Base-by-base conservation (phyloP, 2,329 filamentous ascomycete species). In the Fusarium lateritium region DNA sequence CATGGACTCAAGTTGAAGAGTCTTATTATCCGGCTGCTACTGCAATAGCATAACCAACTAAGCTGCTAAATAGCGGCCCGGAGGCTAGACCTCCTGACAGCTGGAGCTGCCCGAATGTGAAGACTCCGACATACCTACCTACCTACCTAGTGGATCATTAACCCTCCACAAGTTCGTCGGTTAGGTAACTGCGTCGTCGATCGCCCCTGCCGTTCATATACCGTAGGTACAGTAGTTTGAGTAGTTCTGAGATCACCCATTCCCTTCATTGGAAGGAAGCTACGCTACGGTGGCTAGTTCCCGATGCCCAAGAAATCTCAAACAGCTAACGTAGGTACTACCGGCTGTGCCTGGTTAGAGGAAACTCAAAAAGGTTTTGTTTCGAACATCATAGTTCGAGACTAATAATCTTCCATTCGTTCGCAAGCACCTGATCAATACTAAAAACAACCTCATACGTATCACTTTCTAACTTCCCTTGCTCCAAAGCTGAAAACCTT, bases 161-260 rank as follows among this genome's bases (percentile, higher is more conserved):
- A 42, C n/a, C 53, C 57, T 67, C 69, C 62, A 72, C 65, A 56
- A 46, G 71, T 69, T 73, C 67, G 36, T 56, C 67, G 59, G n/a
- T n/a, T n/a, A n/a, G 69, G 58, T 65, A 44, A 60, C 42, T 67
- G 55, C 69, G 56, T 72, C 26, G 62, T 55, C 59, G 50, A 70
- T 67, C 53, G 45, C 44, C 49, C 62, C 52, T 45, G 40, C 52
- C 31, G 52, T 50, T 52, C 28, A 14, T 34, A 40, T 39, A 60
- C 46, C 17, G 43, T 19, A 19, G 19, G 19, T 45, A 63, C 28
- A 26, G 33, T 45, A 34, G n/a, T 26, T 39, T 26, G 40, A 31
- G 26, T 21, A 39, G 26, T 28, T 46, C 31, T 40, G 31, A 47
- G 34, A 38, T 62, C 44, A 56, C 21, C 33, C 57, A 39, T 46